Evolutionary conservation across 495 filamentous ascomycete species (phyloP), one percentile per base, ranked within the genome.

Genomic region (Xylaria acuta): DNA sequence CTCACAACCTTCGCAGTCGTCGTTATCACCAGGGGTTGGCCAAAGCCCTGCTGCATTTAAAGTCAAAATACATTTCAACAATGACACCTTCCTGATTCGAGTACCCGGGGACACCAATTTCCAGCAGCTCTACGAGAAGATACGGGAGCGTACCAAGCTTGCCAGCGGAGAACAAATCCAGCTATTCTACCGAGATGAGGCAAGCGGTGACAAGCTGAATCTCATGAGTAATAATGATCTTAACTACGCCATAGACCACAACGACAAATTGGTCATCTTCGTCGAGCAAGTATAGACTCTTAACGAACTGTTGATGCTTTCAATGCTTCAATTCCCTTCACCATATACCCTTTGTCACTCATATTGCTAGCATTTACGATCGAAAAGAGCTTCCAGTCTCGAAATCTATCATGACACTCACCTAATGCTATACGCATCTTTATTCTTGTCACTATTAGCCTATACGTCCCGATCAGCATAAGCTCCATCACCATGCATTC

Each of bases 11-110:
- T 93, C 93, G 0, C 84, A 85, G 76, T 82, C 82, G 5, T 90
- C 89, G 5, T 76, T 85, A 47, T 86, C 86, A 7, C 85, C 87
- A 1, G 85, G 82, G 5, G 79, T 84, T 45, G 80, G 81, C 63
- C 79, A 80, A 30, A 78, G 80, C 22, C 71, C 79, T 18, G 74
- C 80, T 8, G 79, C 78, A 30, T 89, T 97, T 82, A 98, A 97
- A 81, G 92, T 99, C 78, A 99, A 99, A 83, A 91, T 98, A 47
- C 95, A 92, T 82, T 97, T 93, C 84, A 89, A 92, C 73, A 92
- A 96, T 75, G 95, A 98, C 73, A 86, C 94, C 71, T 94, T 97
- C 75, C 92, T 95, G 53, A 94, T 99, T 76, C 91, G 94, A 54
- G 91, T 98, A 49, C 93, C 95, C 3, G 86, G 85, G 5, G 91